Evolutionary conservation across 768 basidiomycete species (phyloP), one percentile per base, ranked within the genome.

Genomic region (Russula compacta): DNA sequence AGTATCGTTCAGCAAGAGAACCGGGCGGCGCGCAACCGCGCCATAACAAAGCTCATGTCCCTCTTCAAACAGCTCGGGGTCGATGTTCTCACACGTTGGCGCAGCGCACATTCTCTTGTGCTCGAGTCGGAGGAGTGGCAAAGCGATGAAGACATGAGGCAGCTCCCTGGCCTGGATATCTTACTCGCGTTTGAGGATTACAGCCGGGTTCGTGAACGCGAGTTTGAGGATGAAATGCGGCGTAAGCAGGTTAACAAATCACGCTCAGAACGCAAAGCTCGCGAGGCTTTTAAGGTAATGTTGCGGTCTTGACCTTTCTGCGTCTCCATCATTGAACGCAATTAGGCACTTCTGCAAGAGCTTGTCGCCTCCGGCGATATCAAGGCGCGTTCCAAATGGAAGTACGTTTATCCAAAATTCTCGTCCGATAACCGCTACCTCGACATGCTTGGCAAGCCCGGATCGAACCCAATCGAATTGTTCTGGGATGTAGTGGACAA

Each of bases 111-210:
- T 66, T 79, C 83, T 17, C 77, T 88, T 64, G 81, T 99, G 42
- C 69, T 83, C 9, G 84, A 86, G 19, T 90, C 92, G 2, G 81
- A 85, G 0, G 87, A 87, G 49, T 99, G 89, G 87, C 81, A 79
- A 48, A 72, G 74, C 32, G 93, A 98, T 67, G 67, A 77, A 0
- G 89, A 93, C 63, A 76, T 99, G 53, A 86, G 83, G 64, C 85
- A 81, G 68, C 79, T 98, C 44, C 95, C 95, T 11, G 88, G 87
- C 2, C 78, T 98, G 40, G 97, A 98, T 69, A 89, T 98, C 60
- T 78, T 99, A 24, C 81, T 90, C 40, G 89, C 92, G 0, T 98
- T 94, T 67, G 97, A 99, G 71, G 93, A 95, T 70, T 95, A 95
- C 70, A 89, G 91, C 61, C 83, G 88, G 59, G 85, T 92, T 15